These are phyloP conservation scores for Pecoramyces ruminantium DNA, from an alignment of 192 early-diverging fungal species.

Conservation along the genomic window DNA sequence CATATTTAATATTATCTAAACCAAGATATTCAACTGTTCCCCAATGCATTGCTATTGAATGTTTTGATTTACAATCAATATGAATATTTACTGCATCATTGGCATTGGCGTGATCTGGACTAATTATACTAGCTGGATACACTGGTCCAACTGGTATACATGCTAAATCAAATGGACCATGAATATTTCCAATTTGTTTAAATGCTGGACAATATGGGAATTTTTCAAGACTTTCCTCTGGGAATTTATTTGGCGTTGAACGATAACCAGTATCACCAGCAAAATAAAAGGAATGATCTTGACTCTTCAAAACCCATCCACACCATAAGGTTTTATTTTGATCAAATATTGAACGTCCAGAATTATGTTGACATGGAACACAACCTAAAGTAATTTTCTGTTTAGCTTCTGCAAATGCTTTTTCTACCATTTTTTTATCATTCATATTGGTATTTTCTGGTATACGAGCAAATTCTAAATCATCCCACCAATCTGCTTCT, in stretches of 20 bases:
- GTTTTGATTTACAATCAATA: constrained; percentile 44
- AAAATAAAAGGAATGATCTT: neutral
- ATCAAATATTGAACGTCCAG: constrained; percentile 40
- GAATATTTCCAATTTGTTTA: constrained; percentile 56
- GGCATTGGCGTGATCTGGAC: neutral
- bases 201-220: constrained; percentile 65
- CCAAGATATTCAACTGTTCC: neutral
- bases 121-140: constrained; percentile 8
- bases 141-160: constrained; percentile 75
- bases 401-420: neutral
- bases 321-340: constrained; percentile 63
- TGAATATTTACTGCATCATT: constrained; percentile 69
- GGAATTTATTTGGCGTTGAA: constrained; percentile 17
- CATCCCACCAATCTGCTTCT: constrained; percentile 68
- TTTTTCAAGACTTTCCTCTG: constrained; percentile 14
- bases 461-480: constrained; percentile 12
- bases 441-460: constrained; percentile 1
- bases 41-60: constrained; percentile 69
- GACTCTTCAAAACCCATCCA: constrained; percentile 27
- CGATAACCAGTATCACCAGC: constrained; percentile 64
- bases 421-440: neutral
- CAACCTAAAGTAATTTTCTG: neutral
- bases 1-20: neutral
- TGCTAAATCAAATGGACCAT: constrained; percentile 51
- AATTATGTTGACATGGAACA: constrained; percentile 27